Evolutionary conservation across 306 rosid species (phyloP), one percentile per base, ranked within the genome.

Genomic region (Lagenaria siceraria): DNA sequence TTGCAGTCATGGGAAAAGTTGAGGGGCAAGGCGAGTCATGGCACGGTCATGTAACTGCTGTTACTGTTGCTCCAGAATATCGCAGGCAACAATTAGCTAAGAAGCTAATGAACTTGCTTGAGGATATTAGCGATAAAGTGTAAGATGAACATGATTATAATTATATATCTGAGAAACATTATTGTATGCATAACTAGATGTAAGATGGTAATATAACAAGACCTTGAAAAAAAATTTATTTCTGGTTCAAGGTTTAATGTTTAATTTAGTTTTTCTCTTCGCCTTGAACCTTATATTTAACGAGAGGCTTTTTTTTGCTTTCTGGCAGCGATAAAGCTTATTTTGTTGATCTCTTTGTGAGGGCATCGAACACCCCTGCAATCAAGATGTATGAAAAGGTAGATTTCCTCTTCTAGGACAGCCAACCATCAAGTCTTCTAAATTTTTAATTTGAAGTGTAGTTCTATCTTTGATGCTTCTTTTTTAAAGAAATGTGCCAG

Each of bases 1-100:
- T 79, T 89, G 86, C 84, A 96, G 99, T 96, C 76, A 96, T 96
- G 99, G 99, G 99, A 60, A 96, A 96, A 81, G 99, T 92, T 60
- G 99, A 96, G 82, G 99, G 99, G 69, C 99, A 92, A 89, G 99
- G 99, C 68, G 99, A 96, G 77, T 92, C 92, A 48, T 96, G 99
- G 98, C 99, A 96, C 81, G 99, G 99, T 35, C 99, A 96, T 74
- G 98, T 96, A 65, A 96, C 99, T 52, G 98, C 99, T 1, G 96
- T 96, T 31, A 90, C 97, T 8, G 97, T 96, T 78, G 88, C 97
- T 76, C 92, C 97, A 0, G 98, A 96, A 78, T 96, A 88, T 84
- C 96, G 97, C 18, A 89, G 99, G 84, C 98, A 92, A 84, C 97
- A 96, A 66, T 82, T 96, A 83, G 98, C 99, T 36, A 96, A 96